phyloP scores from a whole-genome alignment of 2,329 filamentous ascomycete species.

The Penicillium palitans region DNA sequence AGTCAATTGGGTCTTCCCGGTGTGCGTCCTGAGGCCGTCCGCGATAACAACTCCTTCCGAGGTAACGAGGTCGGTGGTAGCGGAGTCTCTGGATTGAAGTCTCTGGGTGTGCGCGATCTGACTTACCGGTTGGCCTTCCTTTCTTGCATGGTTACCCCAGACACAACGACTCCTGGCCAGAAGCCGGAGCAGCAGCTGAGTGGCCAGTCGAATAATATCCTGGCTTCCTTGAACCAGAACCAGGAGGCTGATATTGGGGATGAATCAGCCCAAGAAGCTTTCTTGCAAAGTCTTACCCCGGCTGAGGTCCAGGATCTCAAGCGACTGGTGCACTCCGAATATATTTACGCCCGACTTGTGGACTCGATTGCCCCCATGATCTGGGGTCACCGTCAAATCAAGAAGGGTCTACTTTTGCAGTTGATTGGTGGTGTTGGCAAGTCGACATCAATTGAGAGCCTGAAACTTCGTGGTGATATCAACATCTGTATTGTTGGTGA shows the following conservation, averaged over 20 bases:
- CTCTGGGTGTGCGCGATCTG: constrained; percentile 88
- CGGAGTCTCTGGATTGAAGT: constrained; percentile 84
- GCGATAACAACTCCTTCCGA: constrained; percentile 75
- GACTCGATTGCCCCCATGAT: constrained; percentile 96
- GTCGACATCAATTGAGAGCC: constrained; percentile 78
- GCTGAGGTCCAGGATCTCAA: constrained; percentile 90
- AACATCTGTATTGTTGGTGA: constrained; percentile 99
- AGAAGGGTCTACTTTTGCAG: constrained; percentile 92
- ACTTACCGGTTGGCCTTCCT: constrained; percentile 97
- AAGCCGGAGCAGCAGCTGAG: constrained; percentile 66
- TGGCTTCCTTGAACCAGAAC: constrained; percentile 77
- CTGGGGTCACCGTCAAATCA: constrained; percentile 95
- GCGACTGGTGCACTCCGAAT: constrained; percentile 89
- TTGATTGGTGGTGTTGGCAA: constrained; percentile 96
- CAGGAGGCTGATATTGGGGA: constrained; percentile 69
- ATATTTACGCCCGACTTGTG: constrained; percentile 90
- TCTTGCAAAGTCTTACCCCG: constrained; percentile 79
- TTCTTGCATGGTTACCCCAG: constrained; percentile 91
- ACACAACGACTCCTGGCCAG: constrained; percentile 77
- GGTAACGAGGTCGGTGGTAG: constrained; percentile 78
- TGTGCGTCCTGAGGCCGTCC: constrained; percentile 74
- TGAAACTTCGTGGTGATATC: constrained; percentile 94
- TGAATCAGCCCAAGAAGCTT: constrained; percentile 84
- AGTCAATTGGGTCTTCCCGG: constrained; percentile 92
- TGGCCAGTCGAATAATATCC: constrained; percentile 77